Evolutionary conservation across 345 rosid species (phyloP).

Genomic region (Psidium friedrichsthalianum): DNA sequence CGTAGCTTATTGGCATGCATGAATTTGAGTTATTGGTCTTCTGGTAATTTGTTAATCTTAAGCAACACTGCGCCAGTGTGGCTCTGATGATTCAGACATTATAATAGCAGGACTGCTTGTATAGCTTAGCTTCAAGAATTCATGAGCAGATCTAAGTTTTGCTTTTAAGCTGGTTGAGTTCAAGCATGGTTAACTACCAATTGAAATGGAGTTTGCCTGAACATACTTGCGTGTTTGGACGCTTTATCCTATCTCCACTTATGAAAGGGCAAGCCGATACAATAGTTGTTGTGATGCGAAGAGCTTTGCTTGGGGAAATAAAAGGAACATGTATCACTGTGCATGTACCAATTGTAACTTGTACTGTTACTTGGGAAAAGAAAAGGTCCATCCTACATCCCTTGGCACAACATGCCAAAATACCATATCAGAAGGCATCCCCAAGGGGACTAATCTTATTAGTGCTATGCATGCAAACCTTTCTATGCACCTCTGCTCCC

Average conservation of each 20-base stretch:
- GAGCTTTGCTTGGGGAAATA: too few species aligned
- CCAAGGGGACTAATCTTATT: background rate
- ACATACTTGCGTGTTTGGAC: background rate
- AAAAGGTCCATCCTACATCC: background rate
- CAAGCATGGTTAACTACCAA: background rate
- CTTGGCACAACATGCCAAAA: background rate
- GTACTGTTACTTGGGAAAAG: background rate
- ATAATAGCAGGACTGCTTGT: background rate
- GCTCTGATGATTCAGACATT: background rate
- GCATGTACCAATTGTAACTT: background rate
- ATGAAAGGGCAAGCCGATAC: too few species aligned
- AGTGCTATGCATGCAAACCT: background rate
- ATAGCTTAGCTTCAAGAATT: background rate
- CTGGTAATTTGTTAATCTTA: background rate
- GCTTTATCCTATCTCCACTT: too few species aligned
- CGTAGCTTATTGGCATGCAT: background rate
- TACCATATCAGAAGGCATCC: background rate
- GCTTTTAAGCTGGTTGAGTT: background rate
- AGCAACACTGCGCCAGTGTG: background rate
- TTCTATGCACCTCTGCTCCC: background rate
- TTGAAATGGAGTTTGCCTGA: background rate
- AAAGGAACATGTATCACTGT: background rate
- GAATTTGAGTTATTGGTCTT: background rate
- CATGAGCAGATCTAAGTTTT: background rate
- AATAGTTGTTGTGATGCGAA: too few species aligned